Evolutionary conservation across 2,329 filamentous ascomycete species (phyloP).

Genomic region (Rhytidhysteron rufulum): DNA sequence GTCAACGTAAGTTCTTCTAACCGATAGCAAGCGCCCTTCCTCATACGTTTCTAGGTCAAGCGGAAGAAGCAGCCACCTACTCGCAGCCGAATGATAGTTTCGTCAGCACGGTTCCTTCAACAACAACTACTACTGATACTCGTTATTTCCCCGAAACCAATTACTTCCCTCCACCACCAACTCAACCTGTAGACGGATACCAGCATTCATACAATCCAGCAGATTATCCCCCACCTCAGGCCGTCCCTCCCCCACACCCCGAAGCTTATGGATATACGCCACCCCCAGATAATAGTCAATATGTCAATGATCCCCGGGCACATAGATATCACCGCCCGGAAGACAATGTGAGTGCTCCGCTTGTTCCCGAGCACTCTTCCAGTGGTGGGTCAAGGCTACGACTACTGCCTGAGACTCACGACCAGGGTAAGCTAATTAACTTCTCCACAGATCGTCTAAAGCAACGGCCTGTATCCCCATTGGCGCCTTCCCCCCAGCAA

Average conservation of each 20-base stretch:
- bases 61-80: conserved; percentile 31
- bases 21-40: conserved; percentile 9
- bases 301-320: conserved; percentile 30
- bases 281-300: conserved; percentile 22
- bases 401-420: conserved; percentile 14
- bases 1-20: conserved; percentile 43
- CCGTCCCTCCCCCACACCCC: conserved; percentile 14
- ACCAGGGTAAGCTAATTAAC: conserved; percentile 1
- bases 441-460: conserved; percentile 18
- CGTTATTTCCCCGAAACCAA: conserved; percentile 45
- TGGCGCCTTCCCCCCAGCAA: conserved; percentile 12
- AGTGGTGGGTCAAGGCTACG: conserved; percentile 32
- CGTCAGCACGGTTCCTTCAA: conserved; percentile 33
- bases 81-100: conserved; percentile 32
- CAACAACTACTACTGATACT: conserved; percentile 26
- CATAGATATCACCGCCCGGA: conserved; percentile 34
- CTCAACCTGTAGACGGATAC: conserved; percentile 24
- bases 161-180: conserved; percentile 48
- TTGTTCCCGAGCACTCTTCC: conserved; percentile 27
- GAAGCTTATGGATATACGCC: conserved; percentile 27
- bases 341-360: conserved; percentile 50
- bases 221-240: conserved; percentile 38
- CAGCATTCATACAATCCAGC: conserved; percentile 38
- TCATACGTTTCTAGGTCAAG: conserved; percentile 24
- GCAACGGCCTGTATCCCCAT: conserved; percentile 6